A percentile compares a stretch with the other conserved stretches of the same genome.
These are phyloP conservation scores for Ehretia macrophylla DNA, from an alignment of 257 asterid genomes.

Conservation along the genomic window DNA sequence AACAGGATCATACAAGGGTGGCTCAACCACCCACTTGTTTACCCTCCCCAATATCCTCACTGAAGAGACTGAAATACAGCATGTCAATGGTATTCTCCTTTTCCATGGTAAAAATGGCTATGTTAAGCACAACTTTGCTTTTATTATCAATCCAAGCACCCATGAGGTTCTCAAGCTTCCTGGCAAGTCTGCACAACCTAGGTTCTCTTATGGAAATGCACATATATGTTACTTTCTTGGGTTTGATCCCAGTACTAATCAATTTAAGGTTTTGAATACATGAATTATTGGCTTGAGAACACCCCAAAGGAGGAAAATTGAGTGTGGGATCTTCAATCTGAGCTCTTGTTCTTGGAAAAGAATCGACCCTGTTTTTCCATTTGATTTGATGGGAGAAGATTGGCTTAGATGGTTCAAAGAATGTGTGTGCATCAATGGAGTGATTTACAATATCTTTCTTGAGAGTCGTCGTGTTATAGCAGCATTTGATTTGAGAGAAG, in stretches of 20 bases:
- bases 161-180: neutral
- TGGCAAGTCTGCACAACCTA: neutral
- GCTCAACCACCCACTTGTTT: neutral
- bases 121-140: neutral
- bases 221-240: neutral
- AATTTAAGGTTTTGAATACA: neutral
- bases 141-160: constrained; percentile 2
- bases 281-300: constrained; percentile 1
- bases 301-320: neutral
- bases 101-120: neutral
- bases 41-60: neutral
- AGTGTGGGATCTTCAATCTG: constrained; percentile 1
- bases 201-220: neutral
- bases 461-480: neutral
- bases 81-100: neutral
- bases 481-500: constrained; percentile 1
- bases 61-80: neutral
- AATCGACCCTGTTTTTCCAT: neutral
- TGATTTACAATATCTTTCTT: neutral
- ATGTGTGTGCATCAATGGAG: neutral
- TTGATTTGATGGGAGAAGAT: neutral
- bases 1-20: neutral
- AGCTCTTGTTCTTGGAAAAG: constrained; percentile 2
- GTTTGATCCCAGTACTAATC: neutral
- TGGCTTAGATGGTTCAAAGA: neutral